A percentile compares a stretch with the other conserved stretches of the same genome.
These are phyloP conservation scores for Aschersonia sp. DNA, from an alignment of 2,329 filamentous ascomycete species.

Conservation along the genomic window DNA sequence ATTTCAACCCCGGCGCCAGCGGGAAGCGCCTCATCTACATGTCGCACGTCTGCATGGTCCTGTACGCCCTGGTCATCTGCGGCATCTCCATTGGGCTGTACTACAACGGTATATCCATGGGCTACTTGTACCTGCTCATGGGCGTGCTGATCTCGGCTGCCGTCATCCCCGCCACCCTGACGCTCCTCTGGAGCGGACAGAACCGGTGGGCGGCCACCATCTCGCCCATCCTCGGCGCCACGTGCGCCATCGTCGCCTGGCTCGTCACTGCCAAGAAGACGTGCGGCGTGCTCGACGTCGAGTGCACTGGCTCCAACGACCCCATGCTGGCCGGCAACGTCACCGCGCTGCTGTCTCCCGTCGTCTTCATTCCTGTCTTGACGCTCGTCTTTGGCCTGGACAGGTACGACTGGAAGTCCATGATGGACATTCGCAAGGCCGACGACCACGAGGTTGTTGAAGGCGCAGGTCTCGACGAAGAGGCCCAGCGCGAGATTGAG, in stretches of 20 bases:
- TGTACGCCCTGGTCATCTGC: slow-evolving; percentile 64
- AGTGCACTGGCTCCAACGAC: slow-evolving; percentile 65
- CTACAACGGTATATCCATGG: slow-evolving; percentile 70
- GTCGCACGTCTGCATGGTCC: slow-evolving; percentile 56
- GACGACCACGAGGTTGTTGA: slow-evolving; percentile 63
- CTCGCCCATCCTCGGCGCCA: slow-evolving; percentile 52
- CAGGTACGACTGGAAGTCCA: slow-evolving; percentile 75
- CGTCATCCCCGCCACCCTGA: slow-evolving; percentile 68
- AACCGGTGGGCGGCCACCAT: slow-evolving; percentile 57
- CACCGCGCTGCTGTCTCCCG: slow-evolving; percentile 61
- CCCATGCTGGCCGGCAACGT: slow-evolving; percentile 85
- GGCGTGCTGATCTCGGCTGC: slow-evolving; percentile 79
- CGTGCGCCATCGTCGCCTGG: slow-evolving; percentile 57
- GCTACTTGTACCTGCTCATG: slow-evolving; percentile 82
- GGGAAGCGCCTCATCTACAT: slow-evolving; percentile 69
- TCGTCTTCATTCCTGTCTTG: slow-evolving; percentile 62
- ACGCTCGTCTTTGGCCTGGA: slow-evolving; percentile 45
- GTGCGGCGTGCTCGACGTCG: slow-evolving; percentile 54
- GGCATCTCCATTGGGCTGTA: slow-evolving; percentile 61
- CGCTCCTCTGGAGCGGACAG: slow-evolving; percentile 68
- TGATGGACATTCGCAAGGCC: slow-evolving; percentile 63
- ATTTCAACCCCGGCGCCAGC: slow-evolving; percentile 63
- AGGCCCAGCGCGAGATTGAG: slow-evolving; percentile 10
- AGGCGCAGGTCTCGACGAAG: slow-evolving; percentile 31
- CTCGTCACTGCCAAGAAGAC: slow-evolving; percentile 58